Base-by-base conservation (phyloP, 192 early-diverging fungal species). In the Umbelopsis isabellina region DNA sequence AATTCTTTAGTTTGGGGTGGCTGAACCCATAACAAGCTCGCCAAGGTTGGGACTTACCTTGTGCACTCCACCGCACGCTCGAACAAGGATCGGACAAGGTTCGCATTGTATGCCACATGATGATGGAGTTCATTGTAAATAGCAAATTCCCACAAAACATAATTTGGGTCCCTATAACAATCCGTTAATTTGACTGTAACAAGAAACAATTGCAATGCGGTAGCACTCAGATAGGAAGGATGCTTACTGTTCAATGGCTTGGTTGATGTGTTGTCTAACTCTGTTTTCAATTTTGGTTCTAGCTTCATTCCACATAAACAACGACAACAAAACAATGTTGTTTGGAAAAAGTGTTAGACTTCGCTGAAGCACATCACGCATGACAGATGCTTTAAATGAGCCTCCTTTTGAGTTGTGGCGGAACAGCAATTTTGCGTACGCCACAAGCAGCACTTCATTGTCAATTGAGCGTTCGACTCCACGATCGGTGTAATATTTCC, bases 231-330 rank as follows among this genome's bases (percentile, higher is more conserved):
- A 51, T 53, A 61, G 25, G 50, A 68, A 21, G 49, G 0, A 46
- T 49, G 16, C 65, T 71, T 80, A 86, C 85, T 66, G 81, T 61
- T 69, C 67, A 50, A 88, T 67, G 11, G 68, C 46, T 64, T 27
- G 23, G 18, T 84, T 78, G 41, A 89, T 53, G 1, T 78, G 69
- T 2, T 78, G 49, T 20, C 84, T 66, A 1, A 91, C 82, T n/a
- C 86, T 72, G 69, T 81, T 84, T 33, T 90, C 83, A 52, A 91
- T 80, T 74, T 85, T 87, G 7, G 80, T 83, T 69, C 81, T 77
- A 41, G 75, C 68, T 74, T 92, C 90, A 65, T 87, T 88, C 80
- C 77, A 82, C n/a, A 85, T 78, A 72, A 84, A 90, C 44, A 87
- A 20, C 8, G 68, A 71, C 68, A 86, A 72, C 44, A 92, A 77